A percentile compares a stretch with the other conserved stretches of the same genome.
Evolutionary conservation across 2,329 filamentous ascomycete species (phyloP).

Genomic region (Aureobasidium sp.): DNA sequence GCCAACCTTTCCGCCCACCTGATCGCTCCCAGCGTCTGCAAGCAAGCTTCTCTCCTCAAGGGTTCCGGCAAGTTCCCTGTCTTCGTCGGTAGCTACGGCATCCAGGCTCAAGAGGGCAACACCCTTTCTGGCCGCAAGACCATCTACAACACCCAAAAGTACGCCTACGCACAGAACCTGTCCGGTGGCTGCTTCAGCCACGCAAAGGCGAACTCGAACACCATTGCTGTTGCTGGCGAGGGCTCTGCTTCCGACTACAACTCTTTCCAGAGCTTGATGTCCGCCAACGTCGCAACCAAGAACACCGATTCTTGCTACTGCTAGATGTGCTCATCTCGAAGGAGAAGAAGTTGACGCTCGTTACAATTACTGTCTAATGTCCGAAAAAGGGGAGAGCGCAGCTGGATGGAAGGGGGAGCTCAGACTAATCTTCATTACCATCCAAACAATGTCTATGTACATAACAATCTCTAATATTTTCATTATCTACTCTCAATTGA

Average conservation of each 20-base stretch:
- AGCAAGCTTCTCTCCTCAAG: conserved; percentile 19
- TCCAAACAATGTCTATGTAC: conserved; percentile 8
- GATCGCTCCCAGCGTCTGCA: conserved; percentile 22
- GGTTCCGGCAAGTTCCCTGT: conserved; percentile 23
- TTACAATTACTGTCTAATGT: neutral
- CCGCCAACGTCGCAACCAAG: conserved; percentile 3
- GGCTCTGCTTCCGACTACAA: conserved; percentile 1
- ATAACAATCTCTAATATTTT: conserved; percentile 2
- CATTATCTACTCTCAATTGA: neutral
- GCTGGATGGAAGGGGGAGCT: neutral
- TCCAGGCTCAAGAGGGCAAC: conserved; percentile 28
- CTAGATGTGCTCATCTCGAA: neutral
- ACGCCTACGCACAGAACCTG: conserved; percentile 27
- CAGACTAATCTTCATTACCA: neutral
- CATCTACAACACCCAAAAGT: conserved; percentile 25
- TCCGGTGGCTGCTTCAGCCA: conserved; percentile 24
- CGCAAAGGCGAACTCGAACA: conserved; percentile 1
- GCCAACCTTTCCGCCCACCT: conserved; percentile 16
- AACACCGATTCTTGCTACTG: conserved; percentile 7
- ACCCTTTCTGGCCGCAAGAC: conserved; percentile 21
- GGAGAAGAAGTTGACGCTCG: neutral
- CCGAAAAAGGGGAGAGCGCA: neutral
- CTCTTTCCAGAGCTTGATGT: conserved; percentile 5
- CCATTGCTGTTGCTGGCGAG: neutral
- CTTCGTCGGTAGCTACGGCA: conserved; percentile 29